Evolutionary conservation across 164 flowering plant genomes (phyloP).

Genomic region (Houttuynia cordata): DNA sequence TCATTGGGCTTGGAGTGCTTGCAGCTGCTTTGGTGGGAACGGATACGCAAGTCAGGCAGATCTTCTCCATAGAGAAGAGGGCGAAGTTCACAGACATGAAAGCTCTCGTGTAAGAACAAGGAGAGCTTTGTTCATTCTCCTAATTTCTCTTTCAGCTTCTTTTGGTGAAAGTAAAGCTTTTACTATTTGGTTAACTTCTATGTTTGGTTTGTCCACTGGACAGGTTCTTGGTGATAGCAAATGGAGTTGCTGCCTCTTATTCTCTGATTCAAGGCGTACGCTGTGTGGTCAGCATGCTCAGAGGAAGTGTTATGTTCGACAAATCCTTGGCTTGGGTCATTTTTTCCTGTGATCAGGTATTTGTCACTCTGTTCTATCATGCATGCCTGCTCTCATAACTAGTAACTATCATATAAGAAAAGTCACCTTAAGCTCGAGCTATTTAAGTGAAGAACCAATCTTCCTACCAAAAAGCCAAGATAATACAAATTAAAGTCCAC

Average conservation of each 20-base stretch:
- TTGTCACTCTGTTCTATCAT: too few relatives aligned
- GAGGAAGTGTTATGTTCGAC: constrained; percentile 64
- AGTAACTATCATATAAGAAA: too few relatives aligned
- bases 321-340: constrained; percentile 86
- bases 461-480: too few relatives aligned
- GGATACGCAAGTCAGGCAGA: constrained; percentile 56
- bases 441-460: too few relatives aligned
- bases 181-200: not conserved
- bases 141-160: not conserved
- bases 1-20: constrained; percentile 55
- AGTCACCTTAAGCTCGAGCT: too few relatives aligned
- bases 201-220: not conserved
- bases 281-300: constrained; percentile 53
- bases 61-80: constrained; percentile 62
- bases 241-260: constrained; percentile 71
- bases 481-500: too few relatives aligned
- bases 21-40: constrained; percentile 68
- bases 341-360: constrained; percentile 96
- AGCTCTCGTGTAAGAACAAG: constrained; percentile 63
- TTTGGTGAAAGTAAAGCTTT: not conserved
- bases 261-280: constrained; percentile 71
- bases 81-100: constrained; percentile 88
- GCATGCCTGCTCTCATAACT: too few relatives aligned
- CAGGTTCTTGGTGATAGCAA: constrained; percentile 77
- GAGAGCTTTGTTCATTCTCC: constrained; percentile 1